Base-by-base conservation (phyloP, 1,284 basidiomycete species). In the Schizophyllum amplum region DNA sequence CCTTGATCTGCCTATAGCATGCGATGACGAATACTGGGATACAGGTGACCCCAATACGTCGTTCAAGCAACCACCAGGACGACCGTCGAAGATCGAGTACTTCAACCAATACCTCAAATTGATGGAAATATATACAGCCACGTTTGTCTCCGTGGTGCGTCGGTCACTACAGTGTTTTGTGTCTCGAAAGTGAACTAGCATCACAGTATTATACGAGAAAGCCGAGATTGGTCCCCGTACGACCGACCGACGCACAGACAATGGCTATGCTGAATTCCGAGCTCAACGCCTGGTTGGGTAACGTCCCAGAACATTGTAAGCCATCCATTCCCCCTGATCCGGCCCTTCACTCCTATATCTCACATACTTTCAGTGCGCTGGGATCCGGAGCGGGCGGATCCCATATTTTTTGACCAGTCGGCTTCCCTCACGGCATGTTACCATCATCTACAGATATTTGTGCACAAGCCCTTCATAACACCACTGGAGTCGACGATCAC, bases 271-370 rank as follows among this genome's bases (percentile, higher is more conserved):
- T 86, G 25, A 84, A 86, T 64, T 81, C 80, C 7, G 77, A 81
- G 1, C 71, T 88, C 61, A 86, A 86, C 61, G 71, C 75, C 22
- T 87, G 84, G 84, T 75, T 82, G n/a, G 78, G 83, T 56, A 68
- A 72, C 2, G 71, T 87, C 0, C 84, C 84, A 0, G 72, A 77
- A 58, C 55, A 61, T 33, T 23, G 60, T 59, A 17, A 50, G 13
- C 22, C 47, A 5, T 50, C 24, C 3, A 15, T 5, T 13, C 24
- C 9, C 24, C 4, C 2, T 3, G 11, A 21, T 22, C 13, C 2
- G 15, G 48, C 13, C 13, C 24, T n/a, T 24, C 11, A n/a, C 42
- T 46, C 42, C 11, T 46, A n/a, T 46, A n/a, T 50, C 33, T 2
- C 48, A 3, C 22, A n/a, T 9, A 5, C 48, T 4, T 20, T 24